Evolutionary conservation across 805 yeast species (phyloP).

Genomic region (Ogataea nakhonphanomensis): DNA sequence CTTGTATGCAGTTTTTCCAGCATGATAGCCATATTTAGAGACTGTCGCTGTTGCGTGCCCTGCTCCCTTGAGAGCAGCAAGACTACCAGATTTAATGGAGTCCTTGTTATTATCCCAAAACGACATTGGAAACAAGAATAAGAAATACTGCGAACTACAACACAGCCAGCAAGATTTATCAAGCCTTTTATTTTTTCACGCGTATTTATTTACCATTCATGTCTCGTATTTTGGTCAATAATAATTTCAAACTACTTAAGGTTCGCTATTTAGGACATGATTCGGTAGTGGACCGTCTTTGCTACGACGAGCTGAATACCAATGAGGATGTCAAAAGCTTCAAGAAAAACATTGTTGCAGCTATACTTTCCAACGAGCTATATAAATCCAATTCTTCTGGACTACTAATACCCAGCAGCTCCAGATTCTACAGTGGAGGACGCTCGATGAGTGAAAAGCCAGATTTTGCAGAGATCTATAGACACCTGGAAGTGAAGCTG

Average conservation of each 20-base stretch:
- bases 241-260: constrained; percentile 21
- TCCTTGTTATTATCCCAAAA: constrained; percentile 54
- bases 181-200: constrained; percentile 8
- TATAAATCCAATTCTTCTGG: constrained; percentile 15
- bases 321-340: constrained; percentile 18
- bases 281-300: constrained; percentile 25
- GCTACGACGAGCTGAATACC: constrained; percentile 23
- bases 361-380: constrained; percentile 23
- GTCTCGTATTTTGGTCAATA: constrained; percentile 30
- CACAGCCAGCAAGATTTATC: constrained; percentile 1
- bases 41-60: constrained; percentile 49
- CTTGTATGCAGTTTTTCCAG: constrained; percentile 49
- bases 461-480: constrained; percentile 21
- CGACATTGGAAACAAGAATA: constrained; percentile 22
- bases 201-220: constrained; percentile 15
- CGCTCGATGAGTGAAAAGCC: constrained; percentile 22
- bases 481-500: constrained; percentile 22
- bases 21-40: constrained; percentile 41
- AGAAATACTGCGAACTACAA: not conserved
- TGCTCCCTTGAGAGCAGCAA: constrained; percentile 47
- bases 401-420: constrained; percentile 21
- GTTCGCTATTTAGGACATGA: constrained; percentile 11
- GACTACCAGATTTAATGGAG: constrained; percentile 46
- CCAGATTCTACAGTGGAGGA: constrained; percentile 22
- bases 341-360: constrained; percentile 20